Evolutionary conservation across 164 flowering plant species (phyloP), one percentile per base, ranked within the genome.

Genomic region (Umbilicus rupestris): DNA sequence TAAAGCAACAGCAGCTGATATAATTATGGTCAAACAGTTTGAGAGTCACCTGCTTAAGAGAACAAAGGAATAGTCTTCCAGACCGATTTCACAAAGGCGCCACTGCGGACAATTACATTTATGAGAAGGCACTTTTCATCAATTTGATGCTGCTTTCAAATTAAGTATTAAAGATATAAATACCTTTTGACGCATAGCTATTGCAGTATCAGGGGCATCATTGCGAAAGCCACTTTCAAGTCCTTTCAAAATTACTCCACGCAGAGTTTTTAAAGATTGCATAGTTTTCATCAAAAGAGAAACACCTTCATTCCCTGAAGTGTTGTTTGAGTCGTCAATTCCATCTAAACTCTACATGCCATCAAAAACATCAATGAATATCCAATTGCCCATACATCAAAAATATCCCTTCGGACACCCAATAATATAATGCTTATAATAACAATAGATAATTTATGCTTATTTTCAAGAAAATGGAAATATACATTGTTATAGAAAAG

Each of bases 71-170:
- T 88, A 93, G 72, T 90, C 97, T 78, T 93, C 98, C 31, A 93
- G 92, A 68, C 97, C 97, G 80, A 90, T 90, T 83, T 93, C 98
- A 77, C 90, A 85, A 39, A 93, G 94, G 64, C 98, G 96, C 98
- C 98, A 93, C 97, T 93, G 86, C 39, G 57, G 20, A 33, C 42
- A 33, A 73, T 37, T 62, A 59, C 26, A 2, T 57, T 39, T 28
- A 28, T 49, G 55, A 49, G 55, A 55, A 55, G 19, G 10, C 28
- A 28, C 35, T n/a, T 22, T 15, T 11, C 20, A 66, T 19, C 20
- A 30, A 28, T 52, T 31, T 2, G 30, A 67, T 67, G 59, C 31
- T 52, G 19, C 57, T 28, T 20, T 46, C n/a, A 15, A 63, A n/a
- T 28, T 64, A 30, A 19, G 26, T 19, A 6, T 7, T 20, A 16